phyloP scores from a whole-genome alignment of 1,139 yeast genomes.

The Blastobotrys aristatus region DNA sequence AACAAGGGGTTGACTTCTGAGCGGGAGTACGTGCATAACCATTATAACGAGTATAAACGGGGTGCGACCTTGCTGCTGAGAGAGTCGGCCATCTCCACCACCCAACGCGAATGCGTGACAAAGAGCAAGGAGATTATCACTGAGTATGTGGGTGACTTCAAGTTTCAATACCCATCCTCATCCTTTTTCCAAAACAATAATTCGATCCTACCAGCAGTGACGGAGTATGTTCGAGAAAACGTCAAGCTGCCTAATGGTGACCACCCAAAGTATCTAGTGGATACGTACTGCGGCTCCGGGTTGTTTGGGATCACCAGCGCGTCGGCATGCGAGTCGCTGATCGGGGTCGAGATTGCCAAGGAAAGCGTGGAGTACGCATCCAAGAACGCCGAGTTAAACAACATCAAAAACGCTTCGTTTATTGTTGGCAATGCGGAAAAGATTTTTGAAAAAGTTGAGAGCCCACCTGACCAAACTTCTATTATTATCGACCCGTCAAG shows the following conservation, averaged over 20 bases:
- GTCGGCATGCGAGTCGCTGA: conserved; percentile 67
- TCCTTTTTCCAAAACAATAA: conserved; percentile 96
- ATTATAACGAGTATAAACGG: conserved; percentile 54
- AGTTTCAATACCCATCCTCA: conserved; percentile 86
- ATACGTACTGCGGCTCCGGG: conserved; percentile 98
- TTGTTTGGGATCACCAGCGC: conserved; percentile 85
- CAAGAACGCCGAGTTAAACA: conserved; percentile 70
- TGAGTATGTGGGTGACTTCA: conserved; percentile 64
- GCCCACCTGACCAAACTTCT: conserved; percentile 70
- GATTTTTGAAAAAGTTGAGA: conserved; percentile 71
- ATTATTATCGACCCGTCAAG: conserved; percentile 96
- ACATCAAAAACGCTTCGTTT: conserved; percentile 71
- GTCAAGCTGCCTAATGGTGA: conserved; percentile 43
- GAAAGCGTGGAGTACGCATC: conserved; percentile 87
- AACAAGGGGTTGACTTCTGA: conserved; percentile 73
- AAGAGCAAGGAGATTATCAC: conserved; percentile 72
- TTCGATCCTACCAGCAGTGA: conserved; percentile 78
- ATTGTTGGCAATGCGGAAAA: conserved; percentile 90
- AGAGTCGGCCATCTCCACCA: conserved; percentile 49
- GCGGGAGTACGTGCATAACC: conserved; percentile 48
- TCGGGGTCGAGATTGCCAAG: conserved; percentile 93
- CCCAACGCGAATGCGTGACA: conserved; percentile 47
- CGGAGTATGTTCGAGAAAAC: conserved; percentile 71
- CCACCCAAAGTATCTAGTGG: conserved; percentile 65
- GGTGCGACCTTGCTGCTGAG: conserved; percentile 86